Conservation (phyloP, 2,329 filamentous ascomycete genomes). For the Fusarium drepaniforme region DNA sequence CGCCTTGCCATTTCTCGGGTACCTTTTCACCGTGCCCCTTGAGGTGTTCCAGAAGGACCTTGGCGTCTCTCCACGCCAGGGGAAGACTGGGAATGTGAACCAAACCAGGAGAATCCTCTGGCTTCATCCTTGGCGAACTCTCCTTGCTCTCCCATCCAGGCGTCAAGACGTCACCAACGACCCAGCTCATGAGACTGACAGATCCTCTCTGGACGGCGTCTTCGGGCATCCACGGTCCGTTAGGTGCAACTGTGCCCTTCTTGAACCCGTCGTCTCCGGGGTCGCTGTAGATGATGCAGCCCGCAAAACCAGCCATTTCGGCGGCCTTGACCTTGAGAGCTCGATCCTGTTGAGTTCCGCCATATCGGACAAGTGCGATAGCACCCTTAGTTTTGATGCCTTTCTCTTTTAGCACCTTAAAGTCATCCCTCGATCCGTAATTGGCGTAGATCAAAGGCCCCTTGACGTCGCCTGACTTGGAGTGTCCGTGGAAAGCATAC, state of each 20-base stretch:
- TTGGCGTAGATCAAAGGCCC: constrained; percentile 94
- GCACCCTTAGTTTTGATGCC: constrained; percentile 82
- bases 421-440: constrained; percentile 89
- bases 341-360: constrained; percentile 78
- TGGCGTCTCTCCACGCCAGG: constrained; percentile 89
- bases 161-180: constrained; percentile 91
- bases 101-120: constrained; percentile 78
- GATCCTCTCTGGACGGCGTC: constrained; percentile 87
- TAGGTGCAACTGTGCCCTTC: constrained; percentile 78
- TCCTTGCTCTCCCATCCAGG: constrained; percentile 85
- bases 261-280: constrained; percentile 86
- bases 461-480: constrained; percentile 85
- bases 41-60: constrained; percentile 80
- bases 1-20: constrained; percentile 79
- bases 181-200: constrained; percentile 84
- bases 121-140: constrained; percentile 73
- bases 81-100: constrained; percentile 90
- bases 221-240: constrained; percentile 82
- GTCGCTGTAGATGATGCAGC: constrained; percentile 94
- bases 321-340: constrained; percentile 91
- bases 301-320: constrained; percentile 85
- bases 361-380: constrained; percentile 86
- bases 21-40: constrained; percentile 79
- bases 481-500: constrained; percentile 87
- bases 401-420: constrained; percentile 76